Conservation (phyloP, 345 rosid species). For the Punica granatum region DNA sequence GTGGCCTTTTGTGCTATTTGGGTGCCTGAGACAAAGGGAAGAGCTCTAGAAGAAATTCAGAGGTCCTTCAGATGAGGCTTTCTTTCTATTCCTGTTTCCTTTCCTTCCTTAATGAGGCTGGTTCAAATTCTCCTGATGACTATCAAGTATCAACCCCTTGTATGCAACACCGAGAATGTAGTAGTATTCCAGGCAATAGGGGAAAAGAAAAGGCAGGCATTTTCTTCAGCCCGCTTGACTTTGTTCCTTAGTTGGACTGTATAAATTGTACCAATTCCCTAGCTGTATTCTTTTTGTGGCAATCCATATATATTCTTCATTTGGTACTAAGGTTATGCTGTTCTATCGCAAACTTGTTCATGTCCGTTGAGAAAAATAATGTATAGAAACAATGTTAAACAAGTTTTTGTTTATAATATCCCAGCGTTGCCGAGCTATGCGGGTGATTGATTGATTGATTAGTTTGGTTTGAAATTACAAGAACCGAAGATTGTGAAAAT, state of each 20-base stretch:
- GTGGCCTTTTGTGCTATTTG: constrained; percentile 53
- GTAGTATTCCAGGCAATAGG: not conserved
- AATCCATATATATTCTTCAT: not conserved
- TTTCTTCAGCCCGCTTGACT: constrained; percentile 6
- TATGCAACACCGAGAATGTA: not conserved
- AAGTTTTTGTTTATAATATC: not conserved
- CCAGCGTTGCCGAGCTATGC: no score
- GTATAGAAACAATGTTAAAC: not conserved
- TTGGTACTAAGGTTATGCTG: not conserved
- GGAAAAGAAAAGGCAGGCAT: constrained; percentile 9
- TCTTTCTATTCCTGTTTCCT: constrained; percentile 7
- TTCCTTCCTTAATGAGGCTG: not conserved
- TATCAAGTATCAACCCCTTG: not conserved
- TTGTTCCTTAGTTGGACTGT: not conserved
- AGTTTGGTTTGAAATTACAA: no score
- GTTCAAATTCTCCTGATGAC: not conserved
- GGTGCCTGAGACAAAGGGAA: constrained; percentile 96
- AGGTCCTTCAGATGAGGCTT: constrained; percentile 68
- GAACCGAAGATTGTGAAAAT: no score
- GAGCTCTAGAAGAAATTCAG: constrained; percentile 85
- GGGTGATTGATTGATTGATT: no score
- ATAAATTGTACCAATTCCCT: not conserved
- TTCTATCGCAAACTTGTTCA: not conserved
- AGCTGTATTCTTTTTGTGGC: constrained; percentile 2
- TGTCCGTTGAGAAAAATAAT: not conserved